These are phyloP conservation scores for Notholithocarpus densiflorus DNA, from an alignment of 306 rosid genomes.

Conservation along the genomic window DNA sequence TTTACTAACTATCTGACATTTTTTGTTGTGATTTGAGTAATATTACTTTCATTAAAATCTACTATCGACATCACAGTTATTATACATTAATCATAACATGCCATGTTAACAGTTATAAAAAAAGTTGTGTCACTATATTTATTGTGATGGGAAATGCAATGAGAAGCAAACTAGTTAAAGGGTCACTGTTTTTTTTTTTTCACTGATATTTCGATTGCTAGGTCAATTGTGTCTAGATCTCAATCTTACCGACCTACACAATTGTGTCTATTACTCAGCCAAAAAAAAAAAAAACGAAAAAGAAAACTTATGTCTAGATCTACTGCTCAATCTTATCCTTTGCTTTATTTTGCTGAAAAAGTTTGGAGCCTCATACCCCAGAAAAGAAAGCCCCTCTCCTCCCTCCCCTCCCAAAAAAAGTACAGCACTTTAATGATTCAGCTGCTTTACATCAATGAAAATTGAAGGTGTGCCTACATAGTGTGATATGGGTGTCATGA, in stretches of 20 bases:
- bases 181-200: background rate
- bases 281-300: too few species aligned
- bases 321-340: background rate
- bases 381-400: background rate
- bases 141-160: background rate
- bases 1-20: too few species aligned
- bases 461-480: background rate
- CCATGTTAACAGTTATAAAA: too few species aligned
- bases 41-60: too few species aligned
- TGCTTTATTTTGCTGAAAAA: background rate
- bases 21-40: too few species aligned
- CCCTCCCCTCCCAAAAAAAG: background rate
- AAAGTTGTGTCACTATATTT: too few species aligned
- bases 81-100: too few species aligned
- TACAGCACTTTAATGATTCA: background rate
- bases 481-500: background rate
- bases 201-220: background rate
- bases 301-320: background rate
- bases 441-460: slow-evolving; percentile 5
- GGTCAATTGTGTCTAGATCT: background rate
- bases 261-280: too few species aligned
- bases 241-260: too few species aligned
- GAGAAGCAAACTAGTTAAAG: background rate
- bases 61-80: too few species aligned
- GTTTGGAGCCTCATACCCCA: background rate